Evolutionary conservation across 2,329 filamentous ascomycete genomes (phyloP).

Genomic region (Pseudocercospora eumusae): DNA sequence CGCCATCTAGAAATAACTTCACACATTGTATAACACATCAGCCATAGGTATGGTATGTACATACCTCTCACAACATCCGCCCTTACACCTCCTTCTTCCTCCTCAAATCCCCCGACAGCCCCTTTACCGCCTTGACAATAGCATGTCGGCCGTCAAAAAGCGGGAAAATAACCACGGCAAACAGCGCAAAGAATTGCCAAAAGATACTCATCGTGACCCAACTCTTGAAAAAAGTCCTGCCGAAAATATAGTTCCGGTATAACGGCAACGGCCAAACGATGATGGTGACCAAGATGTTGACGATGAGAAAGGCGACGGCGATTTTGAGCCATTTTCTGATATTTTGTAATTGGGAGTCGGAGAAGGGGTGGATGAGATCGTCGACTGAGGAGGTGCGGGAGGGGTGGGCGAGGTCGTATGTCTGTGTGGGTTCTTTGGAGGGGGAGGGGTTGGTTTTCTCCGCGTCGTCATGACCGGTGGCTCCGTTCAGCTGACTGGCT

Average conservation of each 20-base stretch:
- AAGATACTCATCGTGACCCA: constrained; percentile 51
- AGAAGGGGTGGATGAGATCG: constrained; percentile 48
- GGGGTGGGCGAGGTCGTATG: not conserved
- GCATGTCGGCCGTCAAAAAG: constrained; percentile 50
- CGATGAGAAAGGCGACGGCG: constrained; percentile 45
- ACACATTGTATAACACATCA: too few species aligned
- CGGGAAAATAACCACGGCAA: constrained; percentile 51
- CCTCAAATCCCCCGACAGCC: constrained; percentile 24
- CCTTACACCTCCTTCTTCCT: constrained; percentile 7
- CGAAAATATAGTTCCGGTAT: constrained; percentile 54
- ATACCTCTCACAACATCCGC: too few species aligned
- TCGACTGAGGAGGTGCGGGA: not conserved
- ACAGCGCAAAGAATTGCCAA: constrained; percentile 53
- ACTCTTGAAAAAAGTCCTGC: constrained; percentile 48
- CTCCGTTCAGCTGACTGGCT: constrained; percentile 1
- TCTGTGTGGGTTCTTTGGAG: not conserved
- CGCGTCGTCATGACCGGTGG: not conserved
- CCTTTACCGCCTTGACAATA: constrained; percentile 40
- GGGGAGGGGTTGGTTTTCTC: not conserved
- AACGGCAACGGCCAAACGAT: constrained; percentile 55
- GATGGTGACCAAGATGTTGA: constrained; percentile 50
- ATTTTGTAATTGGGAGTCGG: constrained; percentile 29
- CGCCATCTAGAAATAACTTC: too few species aligned
- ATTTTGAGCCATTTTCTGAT: constrained; percentile 30
- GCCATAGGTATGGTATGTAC: too few species aligned